Evolutionary conservation across 257 asterid genomes (phyloP).

Genomic region (Solanum acaule): DNA sequence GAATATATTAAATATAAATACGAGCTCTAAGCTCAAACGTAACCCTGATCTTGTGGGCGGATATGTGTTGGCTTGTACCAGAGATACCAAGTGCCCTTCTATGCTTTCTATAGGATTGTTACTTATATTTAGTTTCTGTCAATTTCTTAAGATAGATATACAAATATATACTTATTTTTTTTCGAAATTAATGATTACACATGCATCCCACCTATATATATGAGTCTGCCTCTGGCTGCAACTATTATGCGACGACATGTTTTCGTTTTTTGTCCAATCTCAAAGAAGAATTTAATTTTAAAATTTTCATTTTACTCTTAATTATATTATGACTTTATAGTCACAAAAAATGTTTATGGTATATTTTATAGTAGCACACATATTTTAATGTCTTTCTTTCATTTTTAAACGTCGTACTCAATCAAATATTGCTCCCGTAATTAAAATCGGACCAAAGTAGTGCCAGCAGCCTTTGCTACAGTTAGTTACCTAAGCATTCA

Average conservation of each 20-base stretch:
- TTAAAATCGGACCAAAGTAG: background rate
- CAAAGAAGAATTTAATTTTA: background rate
- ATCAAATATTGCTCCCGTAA: background rate
- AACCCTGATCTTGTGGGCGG: no score
- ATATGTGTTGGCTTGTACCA: no score
- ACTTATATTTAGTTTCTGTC: no score
- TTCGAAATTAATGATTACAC: fast-evolving
- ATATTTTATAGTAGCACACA: background rate
- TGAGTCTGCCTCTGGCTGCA: background rate
- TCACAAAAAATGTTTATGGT: background rate
- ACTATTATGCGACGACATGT: background rate
- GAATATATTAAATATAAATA: no score
- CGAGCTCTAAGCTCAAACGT: no score
- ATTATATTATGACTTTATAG: background rate
- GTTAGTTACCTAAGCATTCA: background rate
- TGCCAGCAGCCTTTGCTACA: background rate
- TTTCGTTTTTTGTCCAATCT: background rate
- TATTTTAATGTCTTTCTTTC: background rate
- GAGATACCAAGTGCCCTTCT: no score
- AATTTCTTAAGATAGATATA: no score
- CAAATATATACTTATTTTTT: no score
- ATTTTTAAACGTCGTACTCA: background rate
- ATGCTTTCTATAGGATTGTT: no score
- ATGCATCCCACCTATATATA: no score
- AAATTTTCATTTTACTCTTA: background rate